Conservation (phyloP, 768 basidiomycete genomes). For the Daedaleopsis nitida region DNA sequence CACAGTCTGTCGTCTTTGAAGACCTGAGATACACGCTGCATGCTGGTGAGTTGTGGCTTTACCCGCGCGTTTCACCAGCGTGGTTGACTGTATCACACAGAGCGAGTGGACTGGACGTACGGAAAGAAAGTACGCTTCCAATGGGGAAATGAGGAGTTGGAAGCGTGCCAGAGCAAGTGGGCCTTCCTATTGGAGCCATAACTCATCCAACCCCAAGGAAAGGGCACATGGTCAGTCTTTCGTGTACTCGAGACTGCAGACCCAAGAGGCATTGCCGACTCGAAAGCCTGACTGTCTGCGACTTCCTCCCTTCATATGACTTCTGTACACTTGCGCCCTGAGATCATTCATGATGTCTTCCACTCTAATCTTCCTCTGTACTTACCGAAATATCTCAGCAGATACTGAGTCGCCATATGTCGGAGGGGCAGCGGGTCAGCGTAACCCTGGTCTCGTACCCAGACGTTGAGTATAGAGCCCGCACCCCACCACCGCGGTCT, state of each 20-base stretch:
- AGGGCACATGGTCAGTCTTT: not conserved
- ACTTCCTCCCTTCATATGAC: too few relatives aligned
- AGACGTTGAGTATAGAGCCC: too few relatives aligned
- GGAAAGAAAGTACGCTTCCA: slow-evolving; percentile 17
- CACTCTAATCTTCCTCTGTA: too few relatives aligned
- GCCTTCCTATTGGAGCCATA: slow-evolving; percentile 15
- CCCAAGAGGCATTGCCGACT: too few relatives aligned
- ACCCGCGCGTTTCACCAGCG: not conserved
- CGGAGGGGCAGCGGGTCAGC: too few relatives aligned
- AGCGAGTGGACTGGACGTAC: slow-evolving; percentile 9
- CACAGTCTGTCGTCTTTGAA: slow-evolving; percentile 8
- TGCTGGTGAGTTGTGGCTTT: slow-evolving; percentile 12
- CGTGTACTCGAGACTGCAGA: not conserved
- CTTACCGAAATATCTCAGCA: too few relatives aligned
- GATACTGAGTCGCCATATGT: too few relatives aligned
- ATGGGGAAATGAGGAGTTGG: slow-evolving; percentile 15
- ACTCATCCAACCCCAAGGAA: not conserved
- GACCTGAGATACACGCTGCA: slow-evolving; percentile 11
- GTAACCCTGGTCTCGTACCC: too few relatives aligned
- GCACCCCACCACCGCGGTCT: too few relatives aligned
- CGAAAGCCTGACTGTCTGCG: too few relatives aligned
- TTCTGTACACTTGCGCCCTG: too few relatives aligned
- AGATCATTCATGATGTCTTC: too few relatives aligned
- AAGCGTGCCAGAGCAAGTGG: slow-evolving; percentile 18
- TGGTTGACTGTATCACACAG: not conserved